Percentiles rank a stretch among this genome's conserved stretches.
Conservation (phyloP, 140 eudicot species). For the Cichorium intybus region DNA sequence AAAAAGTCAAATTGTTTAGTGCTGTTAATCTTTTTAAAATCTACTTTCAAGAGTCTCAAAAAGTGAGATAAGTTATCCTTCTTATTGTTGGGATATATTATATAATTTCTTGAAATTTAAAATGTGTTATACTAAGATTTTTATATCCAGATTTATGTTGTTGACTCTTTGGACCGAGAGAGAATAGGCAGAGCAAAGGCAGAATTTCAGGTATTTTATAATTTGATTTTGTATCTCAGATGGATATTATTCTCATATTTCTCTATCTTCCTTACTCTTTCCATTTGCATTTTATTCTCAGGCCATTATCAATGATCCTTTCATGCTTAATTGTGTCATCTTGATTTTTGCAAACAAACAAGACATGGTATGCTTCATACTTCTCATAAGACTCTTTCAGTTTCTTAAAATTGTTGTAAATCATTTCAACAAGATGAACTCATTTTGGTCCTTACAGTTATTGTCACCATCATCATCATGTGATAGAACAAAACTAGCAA, state of each 20-base stretch:
- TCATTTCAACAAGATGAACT: slow-evolving; percentile 9
- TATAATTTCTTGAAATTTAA: not conserved
- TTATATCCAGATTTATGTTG: slow-evolving; percentile 85
- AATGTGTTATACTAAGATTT: slow-evolving; percentile 5
- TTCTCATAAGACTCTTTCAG: slow-evolving; percentile 4
- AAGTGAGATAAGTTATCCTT: not conserved
- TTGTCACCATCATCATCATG: not conserved
- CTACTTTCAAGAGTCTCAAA: not conserved
- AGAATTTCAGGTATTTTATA: slow-evolving; percentile 84
- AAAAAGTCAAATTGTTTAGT: not conserved
- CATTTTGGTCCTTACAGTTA: not conserved
- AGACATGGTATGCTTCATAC: slow-evolving; percentile 75
- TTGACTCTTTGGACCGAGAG: slow-evolving; percentile 98
- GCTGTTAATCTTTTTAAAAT: not conserved
- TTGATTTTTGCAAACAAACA: slow-evolving; percentile 98
- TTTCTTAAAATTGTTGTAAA: slow-evolving; percentile 4
- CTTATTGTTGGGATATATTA: slow-evolving; percentile 2
- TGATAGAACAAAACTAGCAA: not conserved
- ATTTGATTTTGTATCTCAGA: slow-evolving; percentile 3
- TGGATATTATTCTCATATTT: slow-evolving; percentile 10
- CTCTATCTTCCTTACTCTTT: not conserved
- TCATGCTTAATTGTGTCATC: slow-evolving; percentile 92
- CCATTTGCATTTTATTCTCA: slow-evolving; percentile 34
- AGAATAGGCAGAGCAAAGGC: slow-evolving; percentile 88
- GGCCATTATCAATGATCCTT: slow-evolving; percentile 93